phyloP scores from a whole-genome alignment of 2,329 filamentous ascomycete species.

The Alternaria sp. region DNA sequence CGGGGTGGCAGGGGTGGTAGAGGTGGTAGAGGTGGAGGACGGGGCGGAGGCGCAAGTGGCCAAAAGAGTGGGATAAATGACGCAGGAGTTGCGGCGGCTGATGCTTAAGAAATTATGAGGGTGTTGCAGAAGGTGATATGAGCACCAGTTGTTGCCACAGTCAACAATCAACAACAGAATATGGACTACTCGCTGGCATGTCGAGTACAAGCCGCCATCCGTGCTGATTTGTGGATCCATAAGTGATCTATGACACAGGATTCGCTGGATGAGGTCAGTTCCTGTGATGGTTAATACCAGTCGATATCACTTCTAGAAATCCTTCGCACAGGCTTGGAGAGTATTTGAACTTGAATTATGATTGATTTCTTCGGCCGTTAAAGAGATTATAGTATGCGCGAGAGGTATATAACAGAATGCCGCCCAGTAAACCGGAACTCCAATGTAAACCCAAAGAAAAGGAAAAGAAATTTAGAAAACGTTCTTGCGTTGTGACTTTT shows the following conservation, averaged over 20 bases:
- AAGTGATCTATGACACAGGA: background rate
- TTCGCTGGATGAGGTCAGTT: background rate
- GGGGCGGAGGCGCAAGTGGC: slow-evolving; percentile 25
- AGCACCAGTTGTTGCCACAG: background rate
- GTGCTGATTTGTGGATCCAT: background rate
- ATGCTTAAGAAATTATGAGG: slow-evolving; percentile 17
- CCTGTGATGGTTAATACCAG: background rate
- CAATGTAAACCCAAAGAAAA: background rate
- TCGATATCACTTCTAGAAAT: too few relatives aligned
- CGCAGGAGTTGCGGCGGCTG: slow-evolving; percentile 30
- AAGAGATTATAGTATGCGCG: background rate
- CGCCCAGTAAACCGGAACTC: background rate
- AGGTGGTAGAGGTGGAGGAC: slow-evolving; percentile 27
- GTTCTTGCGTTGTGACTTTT: background rate
- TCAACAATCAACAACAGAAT: background rate
- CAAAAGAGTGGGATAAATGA: slow-evolving; percentile 37
- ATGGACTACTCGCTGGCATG: background rate
- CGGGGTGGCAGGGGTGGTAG: slow-evolving; percentile 35
- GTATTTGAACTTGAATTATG: background rate
- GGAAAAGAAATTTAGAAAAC: background rate
- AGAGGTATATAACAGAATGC: slow-evolving; percentile 4
- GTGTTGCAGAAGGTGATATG: background rate
- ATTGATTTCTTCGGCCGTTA: background rate
- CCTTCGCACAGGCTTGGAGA: too few relatives aligned
- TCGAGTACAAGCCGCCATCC: background rate